phyloP scores from a whole-genome alignment of 495 filamentous ascomycete genomes.

The Penicillium simplicissimum region DNA sequence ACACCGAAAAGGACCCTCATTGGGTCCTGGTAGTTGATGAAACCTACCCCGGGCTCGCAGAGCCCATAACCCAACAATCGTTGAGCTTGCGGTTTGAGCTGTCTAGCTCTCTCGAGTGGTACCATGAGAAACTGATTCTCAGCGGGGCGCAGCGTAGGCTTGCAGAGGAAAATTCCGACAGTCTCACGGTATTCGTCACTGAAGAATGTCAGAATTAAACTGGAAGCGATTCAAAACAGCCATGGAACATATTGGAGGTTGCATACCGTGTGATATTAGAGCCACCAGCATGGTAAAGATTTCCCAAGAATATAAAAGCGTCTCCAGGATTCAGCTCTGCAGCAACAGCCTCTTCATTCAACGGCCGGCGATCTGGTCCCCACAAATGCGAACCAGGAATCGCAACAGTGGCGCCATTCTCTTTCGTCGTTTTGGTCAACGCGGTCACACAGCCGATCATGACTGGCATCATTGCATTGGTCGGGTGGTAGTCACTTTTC shows the following conservation, averaged over 20 bases:
- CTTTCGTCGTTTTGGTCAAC: slow-evolving; percentile 33
- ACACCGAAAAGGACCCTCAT: slow-evolving; percentile 27
- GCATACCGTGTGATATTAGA: slow-evolving; percentile 29
- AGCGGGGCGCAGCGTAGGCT: slow-evolving; percentile 34
- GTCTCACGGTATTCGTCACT: slow-evolving; percentile 28
- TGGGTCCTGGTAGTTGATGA: slow-evolving; percentile 24
- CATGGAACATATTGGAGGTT: neutral
- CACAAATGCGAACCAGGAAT: slow-evolving; percentile 48
- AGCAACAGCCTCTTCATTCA: slow-evolving; percentile 28
- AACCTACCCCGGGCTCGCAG: slow-evolving; percentile 20
- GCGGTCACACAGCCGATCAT: slow-evolving; percentile 28
- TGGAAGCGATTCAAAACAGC: no score
- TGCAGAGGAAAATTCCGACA: slow-evolving; percentile 33
- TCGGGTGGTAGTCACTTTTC: slow-evolving; percentile 20
- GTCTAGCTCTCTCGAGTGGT: slow-evolving; percentile 31
- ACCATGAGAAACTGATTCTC: slow-evolving; percentile 42
- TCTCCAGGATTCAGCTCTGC: slow-evolving; percentile 33
- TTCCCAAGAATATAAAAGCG: slow-evolving; percentile 36
- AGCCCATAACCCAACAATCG: slow-evolving; percentile 30
- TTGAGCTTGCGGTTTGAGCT: slow-evolving; percentile 30
- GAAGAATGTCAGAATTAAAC: neutral
- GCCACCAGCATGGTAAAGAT: slow-evolving; percentile 36
- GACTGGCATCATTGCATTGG: slow-evolving; percentile 14
- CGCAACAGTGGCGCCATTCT: slow-evolving; percentile 49
- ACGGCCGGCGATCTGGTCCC: slow-evolving; percentile 24